Base-by-base conservation (phyloP, 306 rosid genomes). In the Vicia sativa region DNA sequence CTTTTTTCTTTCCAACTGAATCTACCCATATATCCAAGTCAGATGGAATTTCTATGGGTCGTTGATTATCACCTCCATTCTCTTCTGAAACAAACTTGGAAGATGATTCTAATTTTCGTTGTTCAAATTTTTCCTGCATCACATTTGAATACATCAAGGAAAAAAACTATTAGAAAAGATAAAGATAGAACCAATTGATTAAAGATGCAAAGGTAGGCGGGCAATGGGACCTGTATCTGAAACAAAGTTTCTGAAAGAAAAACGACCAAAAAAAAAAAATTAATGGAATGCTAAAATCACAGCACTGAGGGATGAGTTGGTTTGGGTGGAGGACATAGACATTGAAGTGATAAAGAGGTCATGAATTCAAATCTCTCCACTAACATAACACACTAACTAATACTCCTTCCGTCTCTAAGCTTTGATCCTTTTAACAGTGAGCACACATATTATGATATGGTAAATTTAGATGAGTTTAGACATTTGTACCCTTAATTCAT, bases 91-190 rank as follows among this genome's bases (percentile, higher is more conserved):
- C 41, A n/a, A 54, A 4, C 37, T 28, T 56, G 21, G 62, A 26
- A 28, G 12, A 56, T 29, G 31, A 28, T 56, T 56, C 41, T 14
- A 54, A 12, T 29, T 26, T 56, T 7, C 39, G 28, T 29, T n/a
- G 39, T 56, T 56, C 41, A 14, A 56, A 56, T 56, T 28, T 56
- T 13, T 56, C 62, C 62, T 26, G 62, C 62, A n/a, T 56, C 62
- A 28, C 62, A 28, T 56, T 56, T 28, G 41, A 56, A 28, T 28
- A 56, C 11, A 56, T 28, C 21, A 28, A 19, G 9, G 28, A 53
- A 25, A 28, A n/a, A 23, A 56, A 56, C 19, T 13, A 6, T 56
- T 12, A 26, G 39, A 55, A 55, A 55, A 7, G 18, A 25, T 25
- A 5, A 50, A n/a, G 19, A 6, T 44, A n/a, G 19, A 5, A n/a